Conservation (phyloP, 1,284 basidiomycete species). For the Entoloma clypeatum region DNA sequence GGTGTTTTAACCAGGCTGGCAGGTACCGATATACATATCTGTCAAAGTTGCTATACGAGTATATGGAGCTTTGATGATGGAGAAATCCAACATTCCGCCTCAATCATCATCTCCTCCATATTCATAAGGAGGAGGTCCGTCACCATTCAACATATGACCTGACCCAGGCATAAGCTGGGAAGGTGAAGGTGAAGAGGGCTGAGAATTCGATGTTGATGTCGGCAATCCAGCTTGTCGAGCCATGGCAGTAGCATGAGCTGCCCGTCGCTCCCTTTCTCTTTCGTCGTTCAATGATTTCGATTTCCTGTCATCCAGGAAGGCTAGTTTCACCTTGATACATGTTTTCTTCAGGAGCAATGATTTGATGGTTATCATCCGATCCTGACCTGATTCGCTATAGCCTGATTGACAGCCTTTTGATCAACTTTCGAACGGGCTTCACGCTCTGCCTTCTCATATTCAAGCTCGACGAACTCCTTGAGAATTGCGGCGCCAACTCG, state of each 20-base stretch:
- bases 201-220: slow-evolving; percentile 13
- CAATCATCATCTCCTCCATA: slow-evolving; percentile 8
- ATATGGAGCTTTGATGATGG: no score
- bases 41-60: no score
- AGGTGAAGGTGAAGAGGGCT: slow-evolving; percentile 13
- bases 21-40: no score
- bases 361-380: slow-evolving; percentile 6
- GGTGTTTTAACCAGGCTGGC: no score
- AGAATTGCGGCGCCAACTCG: slow-evolving; percentile 61
- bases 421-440: slow-evolving; percentile 41
- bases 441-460: slow-evolving; percentile 52
- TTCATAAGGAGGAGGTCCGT: slow-evolving; percentile 24
- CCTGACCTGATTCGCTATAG: slow-evolving; percentile 50
- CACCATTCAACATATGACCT: slow-evolving; percentile 25
- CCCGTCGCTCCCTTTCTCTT: slow-evolving; percentile 50
- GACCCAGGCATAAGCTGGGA: slow-evolving; percentile 28
- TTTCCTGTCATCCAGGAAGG: slow-evolving; percentile 72
- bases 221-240: slow-evolving; percentile 12
- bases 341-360: neutral
- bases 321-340: slow-evolving; percentile 59
- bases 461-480: slow-evolving; percentile 53
- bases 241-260: slow-evolving; percentile 35
- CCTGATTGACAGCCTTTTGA: slow-evolving; percentile 53
- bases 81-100: neutral
- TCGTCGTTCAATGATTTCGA: slow-evolving; percentile 49